A percentile compares a stretch with the other conserved stretches of the same genome.
Conservation (phyloP, 306 rosid species). For the Castanea crenata region DNA sequence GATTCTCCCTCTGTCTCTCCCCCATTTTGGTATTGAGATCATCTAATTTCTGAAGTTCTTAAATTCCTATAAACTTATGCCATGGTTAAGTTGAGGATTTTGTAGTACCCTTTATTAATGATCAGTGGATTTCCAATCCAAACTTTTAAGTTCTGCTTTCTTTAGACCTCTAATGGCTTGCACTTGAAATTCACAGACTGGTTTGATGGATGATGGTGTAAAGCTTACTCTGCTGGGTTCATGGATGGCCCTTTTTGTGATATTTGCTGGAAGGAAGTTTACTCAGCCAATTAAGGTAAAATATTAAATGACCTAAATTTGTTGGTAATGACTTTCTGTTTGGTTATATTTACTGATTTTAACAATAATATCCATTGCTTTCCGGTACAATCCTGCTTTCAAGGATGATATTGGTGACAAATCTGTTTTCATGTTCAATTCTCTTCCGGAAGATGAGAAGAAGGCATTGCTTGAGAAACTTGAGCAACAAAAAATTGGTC, state of each 20-base stretch:
- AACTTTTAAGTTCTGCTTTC: not conserved
- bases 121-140: not conserved
- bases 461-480: constrained; percentile 61
- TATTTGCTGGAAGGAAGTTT: constrained; percentile 91
- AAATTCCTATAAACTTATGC: too few species aligned
- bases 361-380: not conserved
- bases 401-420: constrained; percentile 96
- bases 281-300: constrained; percentile 86
- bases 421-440: constrained; percentile 78
- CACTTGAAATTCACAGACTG: constrained; percentile 50
- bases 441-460: constrained; percentile 66
- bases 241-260: constrained; percentile 71
- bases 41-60: not conserved
- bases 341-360: not conserved
- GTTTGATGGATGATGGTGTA: constrained; percentile 77
- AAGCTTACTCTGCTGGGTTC: constrained; percentile 61
- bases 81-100: too few species aligned
- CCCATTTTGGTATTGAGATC: not conserved
- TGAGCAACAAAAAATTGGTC: constrained; percentile 43
- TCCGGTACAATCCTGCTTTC: constrained; percentile 21
- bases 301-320: constrained; percentile 6
- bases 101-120: too few species aligned
- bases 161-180: constrained; percentile 13
- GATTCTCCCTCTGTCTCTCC: not conserved
- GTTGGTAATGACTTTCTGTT: not conserved